Percentiles rank a stretch among this genome's conserved stretches.
Evolutionary conservation across 2,329 filamentous ascomycete species (phyloP).

Genomic region (Cladosporium austrohemisphaericum): DNA sequence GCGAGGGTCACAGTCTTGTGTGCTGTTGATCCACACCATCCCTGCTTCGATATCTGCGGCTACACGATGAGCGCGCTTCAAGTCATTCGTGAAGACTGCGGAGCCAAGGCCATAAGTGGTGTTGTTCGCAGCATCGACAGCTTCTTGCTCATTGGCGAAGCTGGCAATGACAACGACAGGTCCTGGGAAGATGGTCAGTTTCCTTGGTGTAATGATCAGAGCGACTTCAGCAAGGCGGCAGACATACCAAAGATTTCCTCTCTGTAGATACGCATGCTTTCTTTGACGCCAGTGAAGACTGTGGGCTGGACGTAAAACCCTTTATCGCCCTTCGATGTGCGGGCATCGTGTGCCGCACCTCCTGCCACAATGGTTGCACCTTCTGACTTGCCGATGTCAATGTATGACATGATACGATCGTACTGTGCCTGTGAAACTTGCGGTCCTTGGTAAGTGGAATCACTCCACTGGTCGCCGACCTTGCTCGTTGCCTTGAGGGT

Average conservation of each 20-base stretch:
- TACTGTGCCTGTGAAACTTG: constrained; percentile 64
- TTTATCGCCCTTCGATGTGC: constrained; percentile 8
- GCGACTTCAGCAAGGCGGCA: neutral
- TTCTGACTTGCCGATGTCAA: constrained; percentile 43
- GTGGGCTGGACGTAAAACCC: constrained; percentile 18
- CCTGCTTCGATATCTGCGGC: constrained; percentile 40
- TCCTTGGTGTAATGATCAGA: neutral
- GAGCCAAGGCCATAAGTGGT: constrained; percentile 41
- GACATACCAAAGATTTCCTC: constrained; percentile 40
- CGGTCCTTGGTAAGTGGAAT: constrained; percentile 64
- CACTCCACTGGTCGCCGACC: constrained; percentile 63
- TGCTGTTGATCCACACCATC: constrained; percentile 46
- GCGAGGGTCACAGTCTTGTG: constrained; percentile 39
- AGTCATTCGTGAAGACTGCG: constrained; percentile 40
- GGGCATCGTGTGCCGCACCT: constrained; percentile 15
- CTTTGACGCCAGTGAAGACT: constrained; percentile 22
- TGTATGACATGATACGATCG: constrained; percentile 62
- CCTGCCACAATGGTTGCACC: constrained; percentile 18
- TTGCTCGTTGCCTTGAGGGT: constrained; percentile 56
- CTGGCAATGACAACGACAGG: constrained; percentile 40
- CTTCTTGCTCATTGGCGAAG: constrained; percentile 41
- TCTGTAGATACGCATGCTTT: constrained; percentile 43
- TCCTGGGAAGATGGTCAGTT: constrained; percentile 15
- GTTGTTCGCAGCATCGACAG: constrained; percentile 38
- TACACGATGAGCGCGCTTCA: constrained; percentile 40